Base-by-base conservation (phyloP, 208 protist genomes). In the Trypanosoma rangeli region DNA sequence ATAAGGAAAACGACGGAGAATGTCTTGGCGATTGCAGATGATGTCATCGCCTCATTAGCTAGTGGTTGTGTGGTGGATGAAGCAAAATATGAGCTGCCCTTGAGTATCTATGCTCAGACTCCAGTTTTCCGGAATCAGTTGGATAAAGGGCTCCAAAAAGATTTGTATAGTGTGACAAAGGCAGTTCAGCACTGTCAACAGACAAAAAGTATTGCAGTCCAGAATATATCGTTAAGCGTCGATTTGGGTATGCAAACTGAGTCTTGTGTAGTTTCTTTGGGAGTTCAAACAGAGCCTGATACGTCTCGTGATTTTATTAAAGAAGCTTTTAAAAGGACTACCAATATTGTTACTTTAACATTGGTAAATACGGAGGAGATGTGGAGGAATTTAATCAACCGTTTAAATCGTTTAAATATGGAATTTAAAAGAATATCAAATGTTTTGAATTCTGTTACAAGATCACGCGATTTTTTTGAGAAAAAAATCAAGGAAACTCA, bases 21-120 rank as follows among this genome's bases (percentile, higher is more conserved):
- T 63, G 52, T 68, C 8, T 49, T 74, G n/a, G 59, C 70, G 29
- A 42, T 74, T 57, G 70, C 62, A 8, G 70, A 74, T 55, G 61
- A 74, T 31, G 62, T 74, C n/a, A 58, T 74, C 44, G 46, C 70
- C 22, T 74, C 61, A n/a, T 55, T 74, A 31, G 37, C 26, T 22
- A 26, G 7, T 64, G 15, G 5, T 44, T 42, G 12, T 28, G 9
- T 24, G n/a, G 31, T 50, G 16, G 29, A 29, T 61, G n/a, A 24
- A 20, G 58, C 35, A 29, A 35, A 60, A 37, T 15, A n/a, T 20
- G 48, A 61, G 42, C 44, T 53, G 29, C 10, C 7, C 26, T 16
- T 59, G 1, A 48, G 59, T 44, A 35, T 39, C 49, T 42, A 57
- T 46, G 26, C 20, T 22, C 33, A 48, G 24, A 13, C 24, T 16